Evolutionary conservation across 192 early-diverging fungal genomes (phyloP), one percentile per base, ranked within the genome.

Genomic region (Paraglomus occultum): DNA sequence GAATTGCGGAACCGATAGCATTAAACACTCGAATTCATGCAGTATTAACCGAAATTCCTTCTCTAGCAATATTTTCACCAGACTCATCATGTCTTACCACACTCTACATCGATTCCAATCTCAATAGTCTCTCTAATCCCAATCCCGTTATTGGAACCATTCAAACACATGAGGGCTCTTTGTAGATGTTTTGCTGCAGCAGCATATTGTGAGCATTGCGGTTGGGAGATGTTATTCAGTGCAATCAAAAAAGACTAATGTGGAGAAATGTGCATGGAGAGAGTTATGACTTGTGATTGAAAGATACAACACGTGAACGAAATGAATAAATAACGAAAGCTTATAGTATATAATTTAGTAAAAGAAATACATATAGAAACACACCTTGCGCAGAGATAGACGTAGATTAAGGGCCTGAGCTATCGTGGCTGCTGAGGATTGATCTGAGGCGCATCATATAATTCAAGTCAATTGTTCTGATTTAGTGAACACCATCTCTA

Each of bases 151-250:
- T 61, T 55, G 6, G 63, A 45, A 20, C 23, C 67, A 48, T 52
- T n/a, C 23, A 78, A 20, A 6, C 69, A 23, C 11, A 54, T 10
- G 4, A 23, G 53, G 23, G 73, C 40, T 11, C 54, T 66, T 17
- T 54, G 9, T 11, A 84, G 47, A 22, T 73, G 71, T 1, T 46
- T 52, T 12, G 76, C 51, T 8, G 83, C 83, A 40, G 76, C 55
- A 8, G 40, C 6, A 54, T 80, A 80, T 51, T 74, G 76, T 15
- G 67, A 63, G 50, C 81, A 80, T 49, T 76, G 74, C 8, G 77
- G 77, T 10, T 81, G 75, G 4, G 80, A 47, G 4, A 83, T 62
- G 72, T 82, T 74, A 44, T 73, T 78, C 10, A 84, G 73, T 31
- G 72, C 66, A 44, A 83, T 50, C 53, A 80, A 70, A 51, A 70